phyloP scores from a whole-genome alignment of 1,284 basidiomycete species.

The Ganoderma sinense region DNA sequence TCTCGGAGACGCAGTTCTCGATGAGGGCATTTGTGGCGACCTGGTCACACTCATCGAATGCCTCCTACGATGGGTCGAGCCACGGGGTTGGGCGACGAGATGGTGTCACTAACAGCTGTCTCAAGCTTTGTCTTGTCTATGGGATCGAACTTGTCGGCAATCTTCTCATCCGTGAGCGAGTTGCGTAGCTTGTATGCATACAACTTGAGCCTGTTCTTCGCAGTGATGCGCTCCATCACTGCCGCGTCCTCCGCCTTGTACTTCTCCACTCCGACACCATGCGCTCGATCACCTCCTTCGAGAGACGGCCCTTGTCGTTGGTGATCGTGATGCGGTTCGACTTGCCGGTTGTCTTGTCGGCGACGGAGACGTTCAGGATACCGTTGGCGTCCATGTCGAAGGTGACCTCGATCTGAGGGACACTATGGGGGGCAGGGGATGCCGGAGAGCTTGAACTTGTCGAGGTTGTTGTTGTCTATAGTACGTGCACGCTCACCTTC shows the following conservation, averaged over 20 bases:
- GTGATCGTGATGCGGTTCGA: no score
- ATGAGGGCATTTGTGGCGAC: constrained; percentile 90
- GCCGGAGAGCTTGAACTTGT: constrained; percentile 98
- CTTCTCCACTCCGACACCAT: constrained; percentile 96
- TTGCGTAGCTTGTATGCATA: constrained; percentile 98
- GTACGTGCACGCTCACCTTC: constrained; percentile 99
- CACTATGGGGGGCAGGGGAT: constrained; percentile 99
- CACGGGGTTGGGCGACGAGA: no score
- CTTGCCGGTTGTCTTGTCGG: no score
- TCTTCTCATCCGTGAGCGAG: constrained; percentile 86
- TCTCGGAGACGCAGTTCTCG: no score
- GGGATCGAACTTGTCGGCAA: constrained; percentile 87
- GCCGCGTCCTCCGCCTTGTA: constrained; percentile 91
- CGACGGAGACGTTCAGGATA: no score
- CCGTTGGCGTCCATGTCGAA: no score
- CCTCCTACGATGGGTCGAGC: constrained; percentile 92
- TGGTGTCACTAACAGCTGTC: constrained; percentile 85
- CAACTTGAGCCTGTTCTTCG: constrained; percentile 93
- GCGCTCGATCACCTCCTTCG: constrained; percentile 97
- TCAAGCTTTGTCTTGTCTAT: no score
- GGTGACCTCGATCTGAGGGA: constrained; percentile 98
- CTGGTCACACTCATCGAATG: constrained; percentile 96
- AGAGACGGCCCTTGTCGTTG: constrained; percentile 98
- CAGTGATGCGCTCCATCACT: constrained; percentile 81
- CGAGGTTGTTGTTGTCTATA: constrained; percentile 99